Evolutionary conservation across 371 early-diverging fungal genomes (phyloP).

Genomic region (Dichotomocladium elegans): DNA sequence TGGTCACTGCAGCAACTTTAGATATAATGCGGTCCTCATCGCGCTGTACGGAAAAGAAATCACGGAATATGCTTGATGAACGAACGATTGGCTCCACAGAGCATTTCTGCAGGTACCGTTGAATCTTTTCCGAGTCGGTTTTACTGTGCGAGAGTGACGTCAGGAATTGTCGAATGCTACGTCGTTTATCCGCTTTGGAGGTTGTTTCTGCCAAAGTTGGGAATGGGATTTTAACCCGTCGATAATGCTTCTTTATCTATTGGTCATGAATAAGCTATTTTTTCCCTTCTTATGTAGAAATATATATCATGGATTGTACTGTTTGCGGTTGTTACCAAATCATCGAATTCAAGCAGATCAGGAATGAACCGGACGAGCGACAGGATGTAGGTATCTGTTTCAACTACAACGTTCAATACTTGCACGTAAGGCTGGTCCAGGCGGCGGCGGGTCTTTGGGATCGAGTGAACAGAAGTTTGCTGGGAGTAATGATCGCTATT

Average conservation of each 20-base stretch:
- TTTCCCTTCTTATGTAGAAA: conserved; percentile 1
- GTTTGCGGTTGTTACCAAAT: conserved; percentile 34
- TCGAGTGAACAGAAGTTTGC: conserved; percentile 2
- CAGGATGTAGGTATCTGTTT: conserved; percentile 40
- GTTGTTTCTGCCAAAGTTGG: conserved; percentile 28
- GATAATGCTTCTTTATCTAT: conserved; percentile 41
- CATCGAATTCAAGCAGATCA: conserved; percentile 59
- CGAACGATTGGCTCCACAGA: conserved; percentile 25
- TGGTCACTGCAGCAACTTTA: too few relatives aligned
- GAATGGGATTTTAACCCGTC: conserved; percentile 39
- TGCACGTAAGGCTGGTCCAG: conserved; percentile 8
- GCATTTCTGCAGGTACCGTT: conserved; percentile 38
- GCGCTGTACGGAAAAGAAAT: conserved; percentile 45
- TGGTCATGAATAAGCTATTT: neutral
- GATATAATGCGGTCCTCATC: conserved; percentile 32
- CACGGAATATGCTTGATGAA: conserved; percentile 36
- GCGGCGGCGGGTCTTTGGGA: neutral
- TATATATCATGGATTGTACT: neutral
- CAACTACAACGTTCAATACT: conserved; percentile 54
- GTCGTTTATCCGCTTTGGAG: conserved; percentile 22
- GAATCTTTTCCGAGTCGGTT: conserved; percentile 43
- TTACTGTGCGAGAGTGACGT: conserved; percentile 23
- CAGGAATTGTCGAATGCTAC: conserved; percentile 28
- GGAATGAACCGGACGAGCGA: conserved; percentile 53
- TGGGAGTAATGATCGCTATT: conserved; percentile 5